Percentiles rank a stretch among this genome's conserved stretches.
Conservation (phyloP, 2,329 filamentous ascomycete species). For the Akanthomyces uredinophilus region DNA sequence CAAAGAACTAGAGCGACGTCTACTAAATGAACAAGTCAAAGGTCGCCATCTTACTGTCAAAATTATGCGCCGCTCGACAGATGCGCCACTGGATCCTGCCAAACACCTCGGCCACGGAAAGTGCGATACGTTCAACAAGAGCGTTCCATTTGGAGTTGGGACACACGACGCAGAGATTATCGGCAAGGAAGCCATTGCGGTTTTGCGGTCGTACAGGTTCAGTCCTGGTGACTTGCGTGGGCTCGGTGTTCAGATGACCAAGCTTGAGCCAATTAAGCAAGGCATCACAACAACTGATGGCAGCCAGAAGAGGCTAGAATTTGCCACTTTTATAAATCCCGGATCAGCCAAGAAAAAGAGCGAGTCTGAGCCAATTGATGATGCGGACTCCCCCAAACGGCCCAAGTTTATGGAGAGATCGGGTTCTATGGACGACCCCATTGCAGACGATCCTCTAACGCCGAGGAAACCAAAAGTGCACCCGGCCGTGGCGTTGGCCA, state of each 20-base stretch:
- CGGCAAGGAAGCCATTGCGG: slow-evolving; percentile 76
- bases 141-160: slow-evolving; percentile 72
- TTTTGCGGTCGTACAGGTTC: slow-evolving; percentile 76
- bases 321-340: slow-evolving; percentile 50
- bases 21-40: slow-evolving; percentile 79
- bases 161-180: slow-evolving; percentile 70
- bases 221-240: slow-evolving; percentile 90
- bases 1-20: slow-evolving; percentile 73
- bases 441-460: slow-evolving; percentile 49
- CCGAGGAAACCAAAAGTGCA: slow-evolving; percentile 49
- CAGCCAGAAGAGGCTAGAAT: slow-evolving; percentile 75
- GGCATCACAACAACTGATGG: slow-evolving; percentile 54
- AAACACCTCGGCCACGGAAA: slow-evolving; percentile 95
- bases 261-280: slow-evolving; percentile 72
- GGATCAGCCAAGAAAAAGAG: slow-evolving; percentile 35
- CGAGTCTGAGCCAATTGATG: slow-evolving; percentile 47
- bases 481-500: slow-evolving; percentile 48
- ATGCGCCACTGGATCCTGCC: slow-evolving; percentile 83
- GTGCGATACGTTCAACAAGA: slow-evolving; percentile 93
- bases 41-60: slow-evolving; percentile 89
- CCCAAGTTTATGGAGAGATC: slow-evolving; percentile 26
- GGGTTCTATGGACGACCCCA: slow-evolving; percentile 42
- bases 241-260: slow-evolving; percentile 88
- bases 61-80: slow-evolving; percentile 80
- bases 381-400: slow-evolving; percentile 33